Evolutionary conservation across 2,329 filamentous ascomycete species (phyloP).

Genomic region (Niveomyces coronatus): DNA sequence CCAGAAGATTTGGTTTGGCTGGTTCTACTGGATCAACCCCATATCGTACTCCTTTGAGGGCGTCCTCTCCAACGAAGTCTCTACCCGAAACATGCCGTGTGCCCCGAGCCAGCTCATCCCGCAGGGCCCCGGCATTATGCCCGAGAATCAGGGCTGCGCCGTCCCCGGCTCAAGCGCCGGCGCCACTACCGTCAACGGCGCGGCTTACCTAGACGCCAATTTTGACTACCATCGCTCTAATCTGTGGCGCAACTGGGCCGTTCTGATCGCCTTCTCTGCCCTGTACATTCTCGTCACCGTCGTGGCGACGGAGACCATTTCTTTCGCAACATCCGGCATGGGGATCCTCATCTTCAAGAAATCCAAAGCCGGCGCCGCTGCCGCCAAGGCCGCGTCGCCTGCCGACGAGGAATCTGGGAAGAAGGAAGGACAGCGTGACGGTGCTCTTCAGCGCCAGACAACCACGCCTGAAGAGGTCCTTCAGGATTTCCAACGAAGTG

Average conservation of each 20-base stretch:
- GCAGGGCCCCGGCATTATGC: conserved; percentile 28
- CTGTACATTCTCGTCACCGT: conserved; percentile 65
- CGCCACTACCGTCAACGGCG: conserved; percentile 36
- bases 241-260: conserved; percentile 63
- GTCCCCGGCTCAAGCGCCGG: conserved; percentile 42
- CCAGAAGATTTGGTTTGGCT: conserved; percentile 59
- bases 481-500: conserved; percentile 41
- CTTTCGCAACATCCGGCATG: conserved; percentile 51
- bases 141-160: conserved; percentile 42
- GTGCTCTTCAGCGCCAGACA: conserved; percentile 9
- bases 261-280: conserved; percentile 60
- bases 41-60: conserved; percentile 56
- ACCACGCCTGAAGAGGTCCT: conserved; percentile 25
- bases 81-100: conserved; percentile 40
- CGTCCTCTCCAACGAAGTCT: conserved; percentile 44
- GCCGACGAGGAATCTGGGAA: conserved; percentile 20
- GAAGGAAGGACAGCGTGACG: conserved; percentile 20
- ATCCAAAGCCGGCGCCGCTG: conserved; percentile 48
- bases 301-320: conserved; percentile 54
- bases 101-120: conserved; percentile 35
- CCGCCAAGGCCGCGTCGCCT: conserved; percentile 16
- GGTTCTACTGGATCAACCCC: conserved; percentile 56
- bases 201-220: conserved; percentile 39
- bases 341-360: conserved; percentile 64
- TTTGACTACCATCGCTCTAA: conserved; percentile 45